Conservation (phyloP, 495 filamentous ascomycete genomes). For the Filosporella fistucella region DNA sequence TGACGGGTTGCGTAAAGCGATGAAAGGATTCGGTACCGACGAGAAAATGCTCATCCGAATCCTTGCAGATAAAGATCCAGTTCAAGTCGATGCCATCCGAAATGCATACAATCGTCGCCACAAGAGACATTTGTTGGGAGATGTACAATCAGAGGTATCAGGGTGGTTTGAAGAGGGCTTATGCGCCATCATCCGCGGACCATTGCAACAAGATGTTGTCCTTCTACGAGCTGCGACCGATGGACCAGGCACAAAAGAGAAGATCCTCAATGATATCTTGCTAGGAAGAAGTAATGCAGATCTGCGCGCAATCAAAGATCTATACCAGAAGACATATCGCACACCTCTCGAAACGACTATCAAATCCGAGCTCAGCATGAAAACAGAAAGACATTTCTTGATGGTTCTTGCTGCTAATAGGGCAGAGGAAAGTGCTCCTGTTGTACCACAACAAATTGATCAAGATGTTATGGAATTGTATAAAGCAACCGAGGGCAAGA, state of each 20-base stretch:
- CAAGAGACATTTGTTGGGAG: slow-evolving; percentile 62
- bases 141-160: slow-evolving; percentile 71
- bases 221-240: slow-evolving; percentile 62
- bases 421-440: slow-evolving; percentile 68
- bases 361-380: slow-evolving; percentile 71
- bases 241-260: slow-evolving; percentile 82
- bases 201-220: slow-evolving; percentile 64
- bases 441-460: slow-evolving; percentile 66
- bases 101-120: slow-evolving; percentile 57
- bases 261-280: slow-evolving; percentile 78
- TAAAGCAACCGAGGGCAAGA: slow-evolving; percentile 61
- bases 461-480: slow-evolving; percentile 69
- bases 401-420: slow-evolving; percentile 68
- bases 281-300: slow-evolving; percentile 82
- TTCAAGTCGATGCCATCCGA: slow-evolving; percentile 67
- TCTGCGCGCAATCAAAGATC: slow-evolving; percentile 70
- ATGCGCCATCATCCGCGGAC: slow-evolving; percentile 69
- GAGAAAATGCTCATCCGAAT: slow-evolving; percentile 66
- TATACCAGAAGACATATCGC: slow-evolving; percentile 63
- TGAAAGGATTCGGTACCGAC: slow-evolving; percentile 91
- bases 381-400: slow-evolving; percentile 77
- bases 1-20: slow-evolving; percentile 67
- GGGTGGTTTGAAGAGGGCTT: slow-evolving; percentile 68
- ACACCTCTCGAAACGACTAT: slow-evolving; percentile 63
- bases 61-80: slow-evolving; percentile 63